phyloP scores from a whole-genome alignment of 1,139 yeast species.

The Yamadazyma dushanensis region DNA sequence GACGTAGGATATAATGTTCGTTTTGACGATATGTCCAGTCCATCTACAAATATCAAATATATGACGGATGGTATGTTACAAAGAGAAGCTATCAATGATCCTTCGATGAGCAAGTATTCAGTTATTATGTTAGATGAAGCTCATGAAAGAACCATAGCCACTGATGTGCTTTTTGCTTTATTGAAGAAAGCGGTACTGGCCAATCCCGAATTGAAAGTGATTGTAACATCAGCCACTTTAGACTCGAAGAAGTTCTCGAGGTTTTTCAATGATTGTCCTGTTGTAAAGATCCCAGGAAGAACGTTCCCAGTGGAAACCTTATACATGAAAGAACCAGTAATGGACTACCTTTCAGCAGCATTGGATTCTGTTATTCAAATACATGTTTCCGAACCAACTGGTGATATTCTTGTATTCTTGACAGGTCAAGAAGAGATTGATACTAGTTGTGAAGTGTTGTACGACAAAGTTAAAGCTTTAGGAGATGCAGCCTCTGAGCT shows the following conservation, averaged over 20 bases:
- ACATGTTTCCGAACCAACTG: slow-evolving; percentile 73
- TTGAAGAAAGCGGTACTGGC: slow-evolving; percentile 67
- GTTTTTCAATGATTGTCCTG: slow-evolving; percentile 78
- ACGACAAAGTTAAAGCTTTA: slow-evolving; percentile 63
- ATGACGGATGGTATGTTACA: slow-evolving; percentile 94
- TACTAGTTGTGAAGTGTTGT: slow-evolving; percentile 76
- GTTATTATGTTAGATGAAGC: slow-evolving; percentile 94
- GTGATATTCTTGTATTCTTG: slow-evolving; percentile 81
- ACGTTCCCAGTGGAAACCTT: slow-evolving; percentile 84
- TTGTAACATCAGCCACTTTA: slow-evolving; percentile 90
- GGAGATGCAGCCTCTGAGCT: slow-evolving; percentile 67
- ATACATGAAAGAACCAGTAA: slow-evolving; percentile 77
- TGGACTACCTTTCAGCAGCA: slow-evolving; percentile 82
- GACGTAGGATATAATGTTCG: slow-evolving; percentile 88
- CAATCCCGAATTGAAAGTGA: slow-evolving; percentile 74
- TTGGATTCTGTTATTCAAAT: slow-evolving; percentile 81
- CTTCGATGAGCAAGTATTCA: slow-evolving; percentile 68
- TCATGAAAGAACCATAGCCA: slow-evolving; percentile 92
- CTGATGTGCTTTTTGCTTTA: slow-evolving; percentile 87
- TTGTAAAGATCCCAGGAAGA: slow-evolving; percentile 82
- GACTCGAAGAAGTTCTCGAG: slow-evolving; percentile 81
- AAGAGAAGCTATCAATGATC: slow-evolving; percentile 78
- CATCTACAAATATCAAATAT: slow-evolving; percentile 62
- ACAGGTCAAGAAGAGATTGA: slow-evolving; percentile 96
- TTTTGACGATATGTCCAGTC: slow-evolving; percentile 73